A percentile compares a stretch with the other conserved stretches of the same genome.
Evolutionary conservation across 1,284 basidiomycete genomes (phyloP).

Genomic region (Moesziomyces sp.): DNA sequence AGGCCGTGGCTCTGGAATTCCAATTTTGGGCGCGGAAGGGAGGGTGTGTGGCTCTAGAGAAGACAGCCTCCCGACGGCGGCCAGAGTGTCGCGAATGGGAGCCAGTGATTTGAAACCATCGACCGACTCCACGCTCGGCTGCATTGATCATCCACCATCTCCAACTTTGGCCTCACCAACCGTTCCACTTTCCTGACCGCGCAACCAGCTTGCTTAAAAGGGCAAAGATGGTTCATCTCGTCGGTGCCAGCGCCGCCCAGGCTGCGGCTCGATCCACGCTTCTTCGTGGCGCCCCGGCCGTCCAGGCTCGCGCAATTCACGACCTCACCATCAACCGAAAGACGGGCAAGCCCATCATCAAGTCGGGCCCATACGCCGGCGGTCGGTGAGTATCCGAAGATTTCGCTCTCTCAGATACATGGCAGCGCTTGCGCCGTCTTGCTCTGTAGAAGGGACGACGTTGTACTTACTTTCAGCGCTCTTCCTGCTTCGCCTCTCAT

Average conservation of each 20-base stretch:
- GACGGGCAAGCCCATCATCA: conserved; percentile 64
- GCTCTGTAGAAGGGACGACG: not conserved
- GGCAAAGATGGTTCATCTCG: conserved; percentile 46
- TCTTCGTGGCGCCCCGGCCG: conserved; percentile 37
- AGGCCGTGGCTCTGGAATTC: conserved; percentile 5
- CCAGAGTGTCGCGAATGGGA: not conserved
- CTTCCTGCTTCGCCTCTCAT: not conserved
- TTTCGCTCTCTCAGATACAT: not conserved
- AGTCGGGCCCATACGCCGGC: conserved; percentile 63
- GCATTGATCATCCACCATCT: conserved; percentile 13
- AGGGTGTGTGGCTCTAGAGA: not conserved
- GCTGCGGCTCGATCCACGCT: conserved; percentile 38
- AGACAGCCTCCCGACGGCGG: no score
- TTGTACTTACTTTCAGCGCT: not conserved
- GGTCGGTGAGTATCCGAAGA: conserved; percentile 53
- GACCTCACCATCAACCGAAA: conserved; percentile 65
- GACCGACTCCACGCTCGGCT: conserved; percentile 9
- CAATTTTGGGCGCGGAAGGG: conserved; percentile 1
- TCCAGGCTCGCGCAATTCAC: conserved; percentile 54
- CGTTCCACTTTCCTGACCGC: not conserved
- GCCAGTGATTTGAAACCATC: conserved; percentile 29
- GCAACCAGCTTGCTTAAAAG: conserved; percentile 1
- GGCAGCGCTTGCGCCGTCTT: not conserved
- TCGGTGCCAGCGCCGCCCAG: conserved; percentile 40
- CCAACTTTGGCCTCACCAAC: not conserved